phyloP scores from a whole-genome alignment of 768 basidiomycete species.

The Neoboletus brunneissimus region DNA sequence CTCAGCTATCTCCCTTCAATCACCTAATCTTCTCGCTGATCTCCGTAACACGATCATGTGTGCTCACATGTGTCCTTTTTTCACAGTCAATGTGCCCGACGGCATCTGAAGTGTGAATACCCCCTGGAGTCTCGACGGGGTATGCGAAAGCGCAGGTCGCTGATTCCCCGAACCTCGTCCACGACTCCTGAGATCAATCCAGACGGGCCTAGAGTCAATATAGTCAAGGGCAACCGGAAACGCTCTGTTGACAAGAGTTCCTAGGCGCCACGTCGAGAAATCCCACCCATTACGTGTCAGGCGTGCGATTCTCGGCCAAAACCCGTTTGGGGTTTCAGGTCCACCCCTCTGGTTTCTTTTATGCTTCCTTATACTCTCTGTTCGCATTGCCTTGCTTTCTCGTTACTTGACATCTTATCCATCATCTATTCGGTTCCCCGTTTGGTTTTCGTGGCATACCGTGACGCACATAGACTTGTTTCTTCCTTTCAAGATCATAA shows the following conservation, averaged over 20 bases:
- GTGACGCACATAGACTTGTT: constrained; percentile 27
- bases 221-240: constrained; percentile 27
- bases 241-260: constrained; percentile 28
- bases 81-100: constrained; percentile 67
- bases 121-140: constrained; percentile 69
- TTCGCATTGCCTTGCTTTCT: constrained; percentile 12
- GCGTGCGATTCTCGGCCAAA: constrained; percentile 10
- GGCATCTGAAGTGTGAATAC: constrained; percentile 68
- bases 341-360: constrained; percentile 7
- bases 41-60: constrained; percentile 17
- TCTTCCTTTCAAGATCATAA: constrained; percentile 1
- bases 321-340: background rate
- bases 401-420: constrained; percentile 26
- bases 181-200: constrained; percentile 24
- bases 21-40: constrained; percentile 27
- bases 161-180: constrained; percentile 31
- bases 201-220: constrained; percentile 24
- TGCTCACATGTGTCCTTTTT: constrained; percentile 26
- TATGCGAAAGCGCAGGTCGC: constrained; percentile 47
- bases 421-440: constrained; percentile 29
- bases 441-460: constrained; percentile 21
- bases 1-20: constrained; percentile 21
- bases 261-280: constrained; percentile 10
- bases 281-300: constrained; percentile 2
- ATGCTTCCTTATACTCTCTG: constrained; percentile 28